Evolutionary conservation across 805 yeast species (phyloP), one percentile per base, ranked within the genome.

Genomic region (Wickerhamiella sorbophila): DNA sequence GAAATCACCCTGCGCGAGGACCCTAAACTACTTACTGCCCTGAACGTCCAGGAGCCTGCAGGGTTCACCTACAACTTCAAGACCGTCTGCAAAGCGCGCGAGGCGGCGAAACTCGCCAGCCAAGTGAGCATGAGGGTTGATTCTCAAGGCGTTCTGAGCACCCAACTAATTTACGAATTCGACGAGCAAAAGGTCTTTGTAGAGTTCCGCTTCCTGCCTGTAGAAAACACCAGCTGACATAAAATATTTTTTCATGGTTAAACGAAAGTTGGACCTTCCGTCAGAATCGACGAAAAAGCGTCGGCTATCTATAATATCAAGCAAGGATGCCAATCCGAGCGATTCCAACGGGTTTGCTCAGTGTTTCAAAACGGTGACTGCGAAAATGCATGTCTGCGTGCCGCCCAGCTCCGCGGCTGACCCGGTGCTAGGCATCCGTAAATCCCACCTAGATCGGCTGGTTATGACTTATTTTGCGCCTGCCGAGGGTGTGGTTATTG

Each of bases 371-470:
- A 66, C 62, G 34, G 71, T 76, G 42, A 65, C 71, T 41, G 64
- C 80, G 1, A 64, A 74, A 14, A 58, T 91, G 58, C 85, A 87
- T 56, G 76, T 86, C 4, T 85, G 95, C 6, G 59, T 91, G 41
- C 95, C 99, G 4, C 98, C 99, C 41, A 66, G 75, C 41, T 82
- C 78, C 61, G 56, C 77, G 31, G 65, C 68, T 33, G 65, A 70
- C 39, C 94, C 95, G 5, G 56, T 79, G 14, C 74, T 74, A 45
- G 99, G 97, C 33, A 70, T 91, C 48, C 74, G 75, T 59, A 70
- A 76, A 22, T 96, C 88, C 63, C 97, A 91, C 63, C 64, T 91
- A 48, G 95, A 91, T 55, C 86, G 91, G 3, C 66, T 91, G 61
- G 66, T 91, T 24, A 84, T 91, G 94, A 75, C 81, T 33, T 84